phyloP scores from a whole-genome alignment of 2,329 filamentous ascomycete species.

The Cryphonectria japonica region DNA sequence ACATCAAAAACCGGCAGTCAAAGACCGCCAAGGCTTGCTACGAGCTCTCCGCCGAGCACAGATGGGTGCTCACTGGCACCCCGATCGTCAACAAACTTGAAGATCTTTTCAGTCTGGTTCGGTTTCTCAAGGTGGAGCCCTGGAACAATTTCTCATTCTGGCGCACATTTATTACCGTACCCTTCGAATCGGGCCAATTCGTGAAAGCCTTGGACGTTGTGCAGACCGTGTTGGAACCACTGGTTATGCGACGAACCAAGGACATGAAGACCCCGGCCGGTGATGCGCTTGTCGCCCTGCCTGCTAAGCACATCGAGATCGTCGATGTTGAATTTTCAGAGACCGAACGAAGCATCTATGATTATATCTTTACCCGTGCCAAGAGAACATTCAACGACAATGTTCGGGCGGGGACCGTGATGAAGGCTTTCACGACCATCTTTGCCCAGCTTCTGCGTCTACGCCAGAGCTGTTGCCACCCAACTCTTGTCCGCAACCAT shows the following conservation, averaged over 20 bases:
- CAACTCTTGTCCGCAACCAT: constrained; percentile 83
- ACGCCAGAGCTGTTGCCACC: constrained; percentile 93
- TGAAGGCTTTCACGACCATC: constrained; percentile 96
- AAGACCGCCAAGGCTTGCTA: constrained; percentile 97
- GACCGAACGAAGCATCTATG: constrained; percentile 87
- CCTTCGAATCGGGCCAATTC: constrained; percentile 95
- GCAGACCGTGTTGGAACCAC: constrained; percentile 91
- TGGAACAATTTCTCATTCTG: constrained; percentile 99
- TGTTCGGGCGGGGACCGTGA: constrained; percentile 85
- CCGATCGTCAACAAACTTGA: constrained; percentile 96
- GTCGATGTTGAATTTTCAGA: constrained; percentile 85
- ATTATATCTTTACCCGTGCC: constrained; percentile 82
- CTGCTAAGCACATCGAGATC: constrained; percentile 80
- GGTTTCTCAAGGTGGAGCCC: constrained; percentile 91
- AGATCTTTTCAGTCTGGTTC: constrained; percentile 89
- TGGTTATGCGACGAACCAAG: constrained; percentile 95
- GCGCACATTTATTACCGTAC: constrained; percentile 97
- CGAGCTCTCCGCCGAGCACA: constrained; percentile 80
- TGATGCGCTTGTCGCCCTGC: constrained; percentile 73
- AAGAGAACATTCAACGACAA: constrained; percentile 86
- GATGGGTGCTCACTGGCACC: constrained; percentile 93
- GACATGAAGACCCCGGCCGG: constrained; percentile 97
- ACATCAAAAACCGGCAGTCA: constrained; percentile 86
- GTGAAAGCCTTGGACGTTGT: constrained; percentile 93
- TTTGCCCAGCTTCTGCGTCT: constrained; percentile 95